Evolutionary conservation across 768 basidiomycete genomes (phyloP).

Genomic region (Tricholoma matsutake): DNA sequence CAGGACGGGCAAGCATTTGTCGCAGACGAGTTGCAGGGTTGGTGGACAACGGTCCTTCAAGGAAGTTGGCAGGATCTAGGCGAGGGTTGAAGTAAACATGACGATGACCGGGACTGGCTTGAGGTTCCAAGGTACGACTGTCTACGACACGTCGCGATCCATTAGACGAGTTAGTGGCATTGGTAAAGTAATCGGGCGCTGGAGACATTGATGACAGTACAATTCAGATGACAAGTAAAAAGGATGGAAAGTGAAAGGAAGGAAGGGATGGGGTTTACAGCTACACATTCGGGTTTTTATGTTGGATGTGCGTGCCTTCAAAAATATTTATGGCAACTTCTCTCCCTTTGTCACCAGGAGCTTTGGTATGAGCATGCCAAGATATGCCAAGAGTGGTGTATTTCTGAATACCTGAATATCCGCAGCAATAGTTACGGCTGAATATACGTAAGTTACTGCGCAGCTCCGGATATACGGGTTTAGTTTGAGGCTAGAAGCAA

Average conservation of each 20-base stretch:
- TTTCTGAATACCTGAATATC: too few species aligned
- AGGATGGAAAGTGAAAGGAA: background rate
- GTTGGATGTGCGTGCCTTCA: background rate
- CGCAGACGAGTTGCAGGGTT: conserved; percentile 72
- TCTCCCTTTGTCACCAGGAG: too few species aligned
- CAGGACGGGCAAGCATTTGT: conserved; percentile 66
- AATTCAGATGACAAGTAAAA: background rate
- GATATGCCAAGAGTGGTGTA: too few species aligned
- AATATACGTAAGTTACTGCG: too few species aligned
- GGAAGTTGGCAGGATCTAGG: conserved; percentile 63
- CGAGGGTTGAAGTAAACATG: conserved; percentile 62
- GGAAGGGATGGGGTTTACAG: background rate
- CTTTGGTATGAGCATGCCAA: too few species aligned
- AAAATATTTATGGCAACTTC: too few species aligned
- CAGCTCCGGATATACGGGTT: too few species aligned
- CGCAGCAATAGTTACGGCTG: too few species aligned
- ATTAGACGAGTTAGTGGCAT: background rate
- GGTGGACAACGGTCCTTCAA: conserved; percentile 64
- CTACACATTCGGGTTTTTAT: background rate
- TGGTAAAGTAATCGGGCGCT: background rate
- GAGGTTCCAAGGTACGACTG: background rate
- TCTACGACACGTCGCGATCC: background rate
- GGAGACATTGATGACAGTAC: conserved; percentile 7
- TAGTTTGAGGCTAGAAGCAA: too few species aligned
- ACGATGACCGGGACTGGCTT: background rate